These are phyloP conservation scores for Scheffersomyces lignosus DNA, from an alignment of 805 yeast genomes.

Conservation along the genomic window DNA sequence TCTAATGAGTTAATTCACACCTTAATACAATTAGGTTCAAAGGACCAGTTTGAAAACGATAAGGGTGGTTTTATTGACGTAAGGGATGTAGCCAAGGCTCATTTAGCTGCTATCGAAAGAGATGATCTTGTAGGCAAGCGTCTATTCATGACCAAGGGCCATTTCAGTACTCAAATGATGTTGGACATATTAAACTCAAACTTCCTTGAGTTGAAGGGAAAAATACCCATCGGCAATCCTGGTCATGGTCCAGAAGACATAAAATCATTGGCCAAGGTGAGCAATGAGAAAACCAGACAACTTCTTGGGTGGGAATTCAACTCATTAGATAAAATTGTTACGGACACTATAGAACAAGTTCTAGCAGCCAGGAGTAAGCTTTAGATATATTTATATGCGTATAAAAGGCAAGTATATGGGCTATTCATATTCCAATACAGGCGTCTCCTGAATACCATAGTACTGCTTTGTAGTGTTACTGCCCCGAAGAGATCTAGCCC, in stretches of 20 bases:
- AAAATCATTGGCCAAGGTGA: slow-evolving; percentile 21
- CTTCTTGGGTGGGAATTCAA: slow-evolving; percentile 22
- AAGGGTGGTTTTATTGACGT: slow-evolving; percentile 20
- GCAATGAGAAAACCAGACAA: slow-evolving; percentile 8
- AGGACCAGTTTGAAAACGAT: slow-evolving; percentile 20
- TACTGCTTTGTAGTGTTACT: too few species aligned
- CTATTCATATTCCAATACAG: not conserved
- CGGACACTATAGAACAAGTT: slow-evolving; percentile 25
- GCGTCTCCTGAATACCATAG: too few species aligned
- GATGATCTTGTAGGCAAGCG: slow-evolving; percentile 24
- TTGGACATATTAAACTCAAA: slow-evolving; percentile 27
- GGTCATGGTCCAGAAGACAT: slow-evolving; percentile 31
- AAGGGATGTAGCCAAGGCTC: slow-evolving; percentile 29
- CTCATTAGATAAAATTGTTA: slow-evolving; percentile 22
- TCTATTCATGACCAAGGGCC: slow-evolving; percentile 32
- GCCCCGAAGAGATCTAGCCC: too few species aligned
- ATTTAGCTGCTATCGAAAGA: slow-evolving; percentile 31
- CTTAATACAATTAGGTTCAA: slow-evolving; percentile 15
- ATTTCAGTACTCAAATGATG: slow-evolving; percentile 30
- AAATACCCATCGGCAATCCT: slow-evolving; percentile 28
- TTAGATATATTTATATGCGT: not conserved
- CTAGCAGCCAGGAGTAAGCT: not conserved
- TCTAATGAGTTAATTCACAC: slow-evolving; percentile 25
- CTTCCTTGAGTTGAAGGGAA: slow-evolving; percentile 17
- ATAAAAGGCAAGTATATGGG: not conserved